Evolutionary conservation across 805 yeast species (phyloP).

Genomic region (Brettanomyces naardenensis): DNA sequence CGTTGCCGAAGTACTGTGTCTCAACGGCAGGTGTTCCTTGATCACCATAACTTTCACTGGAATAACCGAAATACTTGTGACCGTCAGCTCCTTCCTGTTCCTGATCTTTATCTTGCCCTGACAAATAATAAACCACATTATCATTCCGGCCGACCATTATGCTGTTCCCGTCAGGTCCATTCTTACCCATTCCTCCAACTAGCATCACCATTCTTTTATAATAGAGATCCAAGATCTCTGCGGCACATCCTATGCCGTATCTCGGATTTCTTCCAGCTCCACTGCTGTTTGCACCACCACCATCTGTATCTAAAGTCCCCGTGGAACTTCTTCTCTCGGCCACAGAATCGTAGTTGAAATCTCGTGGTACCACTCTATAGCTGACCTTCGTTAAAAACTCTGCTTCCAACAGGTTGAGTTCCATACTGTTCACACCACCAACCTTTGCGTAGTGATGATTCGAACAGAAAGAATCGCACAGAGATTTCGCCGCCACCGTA

Average conservation of each 20-base stretch:
- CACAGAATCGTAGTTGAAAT: constrained; percentile 27
- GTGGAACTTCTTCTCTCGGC: constrained; percentile 18
- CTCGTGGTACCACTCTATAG: constrained; percentile 65
- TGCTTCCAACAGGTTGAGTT: constrained; percentile 77
- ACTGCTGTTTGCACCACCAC: background rate
- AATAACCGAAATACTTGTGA: background rate
- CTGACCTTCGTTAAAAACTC: constrained; percentile 78
- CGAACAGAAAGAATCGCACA: constrained; percentile 91
- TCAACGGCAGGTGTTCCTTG: background rate
- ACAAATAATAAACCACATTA: constrained; percentile 14
- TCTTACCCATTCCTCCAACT: constrained; percentile 30
- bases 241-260: constrained; percentile 25
- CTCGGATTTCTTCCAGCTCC: constrained; percentile 2
- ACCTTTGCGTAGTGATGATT: constrained; percentile 92
- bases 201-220: constrained; percentile 41
- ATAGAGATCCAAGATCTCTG: constrained; percentile 37
- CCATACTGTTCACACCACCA: constrained; percentile 83
- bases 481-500: constrained; percentile 81
- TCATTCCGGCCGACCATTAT: constrained; percentile 25
- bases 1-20: constrained; percentile 3
- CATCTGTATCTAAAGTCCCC: constrained; percentile 12
- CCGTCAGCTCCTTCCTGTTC: constrained; percentile 4
- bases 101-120: background rate
- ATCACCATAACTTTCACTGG: background rate
- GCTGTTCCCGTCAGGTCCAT: constrained; percentile 5